Conservation (phyloP, 805 yeast species). For the Saturnispora sekii region DNA sequence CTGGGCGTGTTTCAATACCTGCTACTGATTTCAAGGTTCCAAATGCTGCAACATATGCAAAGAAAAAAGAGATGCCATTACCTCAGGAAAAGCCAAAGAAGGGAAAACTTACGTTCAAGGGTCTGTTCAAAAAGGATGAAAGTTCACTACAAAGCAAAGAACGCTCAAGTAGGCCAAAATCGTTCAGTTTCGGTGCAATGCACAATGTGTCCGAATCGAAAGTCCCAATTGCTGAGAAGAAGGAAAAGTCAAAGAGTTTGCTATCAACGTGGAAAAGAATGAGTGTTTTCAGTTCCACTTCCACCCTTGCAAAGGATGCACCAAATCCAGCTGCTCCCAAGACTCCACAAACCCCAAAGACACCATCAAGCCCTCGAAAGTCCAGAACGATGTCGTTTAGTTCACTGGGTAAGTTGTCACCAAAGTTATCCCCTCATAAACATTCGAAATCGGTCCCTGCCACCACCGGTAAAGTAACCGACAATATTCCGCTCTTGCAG, state of each 20-base stretch:
- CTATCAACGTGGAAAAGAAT: constrained; percentile 25
- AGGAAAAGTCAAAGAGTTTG: constrained; percentile 23
- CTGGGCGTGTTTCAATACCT: too few relatives aligned
- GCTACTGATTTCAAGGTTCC: neutral
- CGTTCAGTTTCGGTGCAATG: constrained; percentile 10
- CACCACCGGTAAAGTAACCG: neutral
- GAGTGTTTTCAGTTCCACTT: constrained; percentile 11
- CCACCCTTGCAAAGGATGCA: neutral
- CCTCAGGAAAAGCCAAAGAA: constrained; percentile 10
- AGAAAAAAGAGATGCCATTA: neutral
- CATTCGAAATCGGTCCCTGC: constrained; percentile 9
- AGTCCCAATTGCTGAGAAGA: constrained; percentile 14
- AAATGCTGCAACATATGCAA: neutral
- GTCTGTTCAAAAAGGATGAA: constrained; percentile 19
- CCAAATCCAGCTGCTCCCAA: neutral
- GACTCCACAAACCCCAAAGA: neutral
- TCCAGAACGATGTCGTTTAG: constrained; percentile 5
- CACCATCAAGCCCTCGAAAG: neutral
- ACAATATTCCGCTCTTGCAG: constrained; percentile 6
- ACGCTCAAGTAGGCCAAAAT: constrained; percentile 9
- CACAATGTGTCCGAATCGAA: constrained; percentile 4
- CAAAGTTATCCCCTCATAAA: constrained; percentile 8
- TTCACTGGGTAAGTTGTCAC: constrained; percentile 1
- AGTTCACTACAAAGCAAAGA: neutral
- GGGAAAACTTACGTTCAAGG: constrained; percentile 22